A percentile compares a stretch with the other conserved stretches of the same genome.
phyloP scores from a whole-genome alignment of 139 green algal species.

The Microglena sp. region DNA sequence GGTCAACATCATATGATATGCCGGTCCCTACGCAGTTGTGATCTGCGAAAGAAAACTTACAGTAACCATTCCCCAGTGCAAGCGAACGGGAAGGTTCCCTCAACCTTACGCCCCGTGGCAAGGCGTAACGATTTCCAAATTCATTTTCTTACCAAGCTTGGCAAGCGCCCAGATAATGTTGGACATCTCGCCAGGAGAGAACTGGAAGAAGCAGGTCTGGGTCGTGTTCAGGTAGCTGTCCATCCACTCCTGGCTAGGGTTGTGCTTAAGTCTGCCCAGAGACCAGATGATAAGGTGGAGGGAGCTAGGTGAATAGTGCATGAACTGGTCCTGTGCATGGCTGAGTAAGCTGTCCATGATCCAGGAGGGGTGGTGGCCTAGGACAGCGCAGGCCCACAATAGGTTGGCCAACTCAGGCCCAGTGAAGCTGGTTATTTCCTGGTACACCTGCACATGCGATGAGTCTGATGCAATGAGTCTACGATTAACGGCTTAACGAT shows the following conservation, averaged over 20 bases:
- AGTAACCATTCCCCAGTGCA: too few species aligned
- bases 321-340: conserved; percentile 23
- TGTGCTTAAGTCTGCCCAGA: conserved; percentile 26
- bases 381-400: conserved; percentile 33
- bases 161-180: conserved; percentile 39
- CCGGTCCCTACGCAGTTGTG: too few species aligned
- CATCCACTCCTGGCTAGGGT: conserved; percentile 27
- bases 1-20: too few species aligned
- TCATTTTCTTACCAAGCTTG: conserved; percentile 31
- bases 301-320: conserved; percentile 17
- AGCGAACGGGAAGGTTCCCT: too few species aligned
- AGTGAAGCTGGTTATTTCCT: conserved; percentile 21
- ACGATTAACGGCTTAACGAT: too few species aligned
- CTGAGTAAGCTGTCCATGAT: conserved; percentile 16
- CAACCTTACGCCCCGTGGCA: too few species aligned
- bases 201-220: conserved; percentile 30
- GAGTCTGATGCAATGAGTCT: too few species aligned
- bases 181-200: conserved; percentile 28
- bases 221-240: neutral
- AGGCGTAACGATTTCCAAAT: too few species aligned
- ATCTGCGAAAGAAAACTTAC: too few species aligned
- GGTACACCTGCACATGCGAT: conserved; percentile 12
- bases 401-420: conserved; percentile 37
- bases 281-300: conserved; percentile 36
- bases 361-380: conserved; percentile 19